Evolutionary conservation across 257 asterid genomes (phyloP), one percentile per base, ranked within the genome.

Genomic region (Capsicum chinense): DNA sequence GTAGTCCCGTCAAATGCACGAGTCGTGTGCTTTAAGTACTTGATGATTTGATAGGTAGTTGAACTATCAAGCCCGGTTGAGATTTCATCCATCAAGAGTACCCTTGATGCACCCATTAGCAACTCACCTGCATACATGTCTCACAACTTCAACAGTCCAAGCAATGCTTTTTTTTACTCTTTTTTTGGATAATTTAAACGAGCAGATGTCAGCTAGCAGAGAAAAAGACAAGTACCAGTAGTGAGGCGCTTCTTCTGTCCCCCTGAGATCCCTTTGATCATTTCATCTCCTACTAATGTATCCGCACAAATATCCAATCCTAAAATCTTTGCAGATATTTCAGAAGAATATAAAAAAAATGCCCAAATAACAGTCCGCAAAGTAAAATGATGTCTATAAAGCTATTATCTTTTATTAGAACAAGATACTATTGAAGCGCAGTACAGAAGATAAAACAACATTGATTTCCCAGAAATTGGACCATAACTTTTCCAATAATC

Each of bases 191-290:
- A 71, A n/a, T 44, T 71, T 48, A 47, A 42, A n/a, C 37, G 39
- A 71, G 56, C 15, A 44, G 79, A 70, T 2, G 16, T 11, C 79
- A 71, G 57, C 57, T 71, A 71, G 71, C 47, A 52, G 76, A 85
- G 84, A 83, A 60, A 57, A 54, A 83, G 84, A 79, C 54, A 86
- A 69, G 69, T 88, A 95, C 99, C 99, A 4, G 98, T 90, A 2
- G 98, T 96, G 5, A 96, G 97, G 57, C 99, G 89, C 91, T 94
- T 96, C 83, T 90, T 91, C 85, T 96, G 99, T 83, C 99, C 99
- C 80, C 99, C 99, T 13, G 99, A 96, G 85, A 96, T 94, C 70
- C 99, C 99, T 89, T 94, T 89, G 76, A 92, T 90, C 98, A 96
- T 94, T 89, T 92, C 98, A 85, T 96, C 98, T 81, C 99, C 99